phyloP scores from a whole-genome alignment of 2,329 filamentous ascomycete species.

The Xylaria sp. region DNA sequence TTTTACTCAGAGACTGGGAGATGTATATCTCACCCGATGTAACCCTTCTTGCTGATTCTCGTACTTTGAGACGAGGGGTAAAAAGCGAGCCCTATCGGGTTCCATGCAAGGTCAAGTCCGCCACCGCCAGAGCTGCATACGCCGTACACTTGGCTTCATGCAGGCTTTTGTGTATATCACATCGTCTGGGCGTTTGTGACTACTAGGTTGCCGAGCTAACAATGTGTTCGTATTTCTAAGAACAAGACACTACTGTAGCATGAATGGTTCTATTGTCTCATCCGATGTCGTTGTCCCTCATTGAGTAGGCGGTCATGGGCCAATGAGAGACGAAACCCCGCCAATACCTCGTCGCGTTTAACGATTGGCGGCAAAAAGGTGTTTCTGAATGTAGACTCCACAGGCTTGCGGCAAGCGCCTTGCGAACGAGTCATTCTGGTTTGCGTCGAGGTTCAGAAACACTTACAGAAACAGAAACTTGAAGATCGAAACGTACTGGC shows the following conservation, averaged over 20 bases:
- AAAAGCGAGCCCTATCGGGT: conserved; percentile 27
- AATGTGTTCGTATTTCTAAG: conserved; percentile 37
- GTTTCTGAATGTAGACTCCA: conserved; percentile 36
- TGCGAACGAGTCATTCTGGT: conserved; percentile 38
- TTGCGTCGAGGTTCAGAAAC: conserved; percentile 38
- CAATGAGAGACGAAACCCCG: conserved; percentile 42
- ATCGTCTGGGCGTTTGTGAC: conserved; percentile 26
- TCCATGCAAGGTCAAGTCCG: conserved; percentile 27
- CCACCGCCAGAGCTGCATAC: conserved; percentile 25
- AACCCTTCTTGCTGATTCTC: conserved; percentile 19
- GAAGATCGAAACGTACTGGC: conserved; percentile 20
- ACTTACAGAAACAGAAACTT: conserved; percentile 34
- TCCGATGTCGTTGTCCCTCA: conserved; percentile 35
- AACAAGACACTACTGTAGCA: conserved; percentile 23
- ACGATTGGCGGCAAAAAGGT: conserved; percentile 43
- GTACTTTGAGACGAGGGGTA: conserved; percentile 23
- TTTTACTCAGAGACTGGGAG: conserved; percentile 1
- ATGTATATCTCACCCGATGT: conserved; percentile 22
- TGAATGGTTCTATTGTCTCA: conserved; percentile 37
- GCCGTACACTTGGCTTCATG: conserved; percentile 28
- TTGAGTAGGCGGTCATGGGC: conserved; percentile 31
- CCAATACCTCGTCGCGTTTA: conserved; percentile 41
- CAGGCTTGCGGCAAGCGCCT: conserved; percentile 45
- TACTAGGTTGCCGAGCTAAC: conserved; percentile 7
- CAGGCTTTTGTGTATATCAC: conserved; percentile 29